Conservation (phyloP, 208 protist genomes). For the Trypanosoma scelopori region DNA sequence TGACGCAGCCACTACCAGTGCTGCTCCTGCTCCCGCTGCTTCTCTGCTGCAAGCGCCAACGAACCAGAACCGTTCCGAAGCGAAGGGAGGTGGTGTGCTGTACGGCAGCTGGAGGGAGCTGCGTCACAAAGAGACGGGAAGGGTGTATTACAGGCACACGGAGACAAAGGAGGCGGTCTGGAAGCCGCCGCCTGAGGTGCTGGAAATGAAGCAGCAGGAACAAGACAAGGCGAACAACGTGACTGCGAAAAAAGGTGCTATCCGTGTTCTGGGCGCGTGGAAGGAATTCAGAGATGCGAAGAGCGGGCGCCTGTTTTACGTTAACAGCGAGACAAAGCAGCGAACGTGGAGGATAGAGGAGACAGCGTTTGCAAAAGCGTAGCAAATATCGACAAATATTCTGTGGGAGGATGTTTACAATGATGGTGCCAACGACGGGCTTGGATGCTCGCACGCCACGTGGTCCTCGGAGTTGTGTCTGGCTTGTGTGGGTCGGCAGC, state of each 20-base stretch:
- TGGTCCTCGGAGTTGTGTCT: no score
- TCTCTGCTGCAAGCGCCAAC: background rate
- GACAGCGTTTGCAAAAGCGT: constrained; percentile 11
- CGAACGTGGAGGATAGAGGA: constrained; percentile 25
- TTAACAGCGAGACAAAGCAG: constrained; percentile 25
- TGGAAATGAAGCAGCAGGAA: constrained; percentile 12
- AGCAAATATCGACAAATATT: background rate
- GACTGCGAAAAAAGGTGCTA: constrained; percentile 6
- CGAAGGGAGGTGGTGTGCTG: background rate
- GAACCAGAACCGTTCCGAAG: no score
- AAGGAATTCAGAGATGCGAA: constrained; percentile 21
- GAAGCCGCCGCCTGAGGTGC: constrained; percentile 21
- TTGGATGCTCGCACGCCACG: no score
- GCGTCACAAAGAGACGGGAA: constrained; percentile 15
- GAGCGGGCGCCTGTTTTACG: constrained; percentile 19
- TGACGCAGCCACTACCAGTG: no score
- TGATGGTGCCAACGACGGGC: background rate
- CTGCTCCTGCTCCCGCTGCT: background rate
- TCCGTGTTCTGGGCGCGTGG: constrained; percentile 14
- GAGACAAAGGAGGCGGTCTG: constrained; percentile 18
- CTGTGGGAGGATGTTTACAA: background rate
- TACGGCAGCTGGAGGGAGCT: constrained; percentile 29
- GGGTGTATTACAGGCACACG: constrained; percentile 21
- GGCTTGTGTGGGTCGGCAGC: no score
- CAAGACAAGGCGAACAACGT: background rate